Conservation (phyloP, 1,139 yeast genomes). For the Scheffersomyces stambukii region DNA sequence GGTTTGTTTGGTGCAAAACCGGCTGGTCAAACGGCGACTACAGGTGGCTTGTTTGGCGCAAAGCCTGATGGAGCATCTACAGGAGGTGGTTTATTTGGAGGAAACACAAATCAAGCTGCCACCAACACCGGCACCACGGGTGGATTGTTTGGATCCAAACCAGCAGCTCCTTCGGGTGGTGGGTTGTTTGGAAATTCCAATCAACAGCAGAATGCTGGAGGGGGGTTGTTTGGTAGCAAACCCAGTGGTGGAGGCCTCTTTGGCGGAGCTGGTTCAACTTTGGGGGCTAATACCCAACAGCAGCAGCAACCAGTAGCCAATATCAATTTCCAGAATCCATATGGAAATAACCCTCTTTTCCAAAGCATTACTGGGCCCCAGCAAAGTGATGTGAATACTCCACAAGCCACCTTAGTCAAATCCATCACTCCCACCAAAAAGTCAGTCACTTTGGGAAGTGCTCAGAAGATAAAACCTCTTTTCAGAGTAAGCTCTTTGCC, state of each 20-base stretch:
- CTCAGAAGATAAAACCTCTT: slow-evolving; percentile 51
- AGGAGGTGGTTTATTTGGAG: slow-evolving; percentile 24
- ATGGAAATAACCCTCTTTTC: slow-evolving; percentile 67
- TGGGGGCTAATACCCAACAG: slow-evolving; percentile 12
- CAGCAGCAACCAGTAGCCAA: slow-evolving; percentile 32
- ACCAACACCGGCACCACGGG: slow-evolving; percentile 5
- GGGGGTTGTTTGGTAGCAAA: slow-evolving; percentile 16
- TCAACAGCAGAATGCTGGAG: slow-evolving; percentile 4
- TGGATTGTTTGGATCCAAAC: slow-evolving; percentile 16
- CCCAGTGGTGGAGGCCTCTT: slow-evolving; percentile 22
- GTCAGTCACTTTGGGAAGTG: slow-evolving; percentile 54
- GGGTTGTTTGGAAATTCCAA: slow-evolving; percentile 11
- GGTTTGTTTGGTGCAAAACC: slow-evolving; percentile 22
- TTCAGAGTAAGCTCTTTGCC: slow-evolving; percentile 22
- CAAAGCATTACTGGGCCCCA: slow-evolving; percentile 33
- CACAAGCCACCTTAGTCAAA: slow-evolving; percentile 50
- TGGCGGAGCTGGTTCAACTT: slow-evolving; percentile 13
- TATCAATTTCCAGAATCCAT: slow-evolving; percentile 61
- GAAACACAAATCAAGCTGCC: too few species aligned
- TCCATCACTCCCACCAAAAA: slow-evolving; percentile 44
- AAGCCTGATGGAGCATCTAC: slow-evolving; percentile 9
- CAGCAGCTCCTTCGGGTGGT: slow-evolving; percentile 7
- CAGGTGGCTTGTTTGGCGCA: slow-evolving; percentile 17
- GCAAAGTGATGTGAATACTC: slow-evolving; percentile 18
- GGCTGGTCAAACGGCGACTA: slow-evolving; percentile 4